Evolutionary conservation across 2,329 filamentous ascomycete species (phyloP).

Genomic region (Grosmannia huntii): DNA sequence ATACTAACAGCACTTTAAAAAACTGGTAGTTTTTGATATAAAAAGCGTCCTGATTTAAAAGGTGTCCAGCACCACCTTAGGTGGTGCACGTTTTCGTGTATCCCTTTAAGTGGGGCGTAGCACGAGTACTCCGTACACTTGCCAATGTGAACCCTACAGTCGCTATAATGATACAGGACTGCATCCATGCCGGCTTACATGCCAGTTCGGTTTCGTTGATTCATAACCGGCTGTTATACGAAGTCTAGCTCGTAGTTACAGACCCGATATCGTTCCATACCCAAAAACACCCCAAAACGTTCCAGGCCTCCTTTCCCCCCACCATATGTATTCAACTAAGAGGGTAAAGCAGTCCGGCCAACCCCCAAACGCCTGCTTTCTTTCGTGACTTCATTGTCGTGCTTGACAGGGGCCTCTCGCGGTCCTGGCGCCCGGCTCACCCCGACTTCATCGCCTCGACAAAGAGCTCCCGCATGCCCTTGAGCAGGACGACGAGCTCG

Average conservation of each 20-base stretch:
- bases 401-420: neutral
- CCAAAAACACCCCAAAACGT: neutral
- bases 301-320: neutral
- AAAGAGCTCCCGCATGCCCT: constrained; percentile 74
- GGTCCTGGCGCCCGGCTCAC: constrained; percentile 6
- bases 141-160: no score
- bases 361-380: neutral
- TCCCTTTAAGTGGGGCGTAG: no score
- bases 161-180: no score
- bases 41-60: no score
- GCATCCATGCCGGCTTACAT: no score
- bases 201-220: no score
- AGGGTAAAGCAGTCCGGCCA: neutral
- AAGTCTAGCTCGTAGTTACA: no score
- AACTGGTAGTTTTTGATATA: no score
- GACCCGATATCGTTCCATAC: neutral
- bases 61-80: no score
- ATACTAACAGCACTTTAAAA: no score
- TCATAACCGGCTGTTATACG: no score
- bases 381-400: neutral
- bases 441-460: constrained; percentile 49
- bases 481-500: constrained; percentile 59
- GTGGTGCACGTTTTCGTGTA: neutral
- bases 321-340: neutral
- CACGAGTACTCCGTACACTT: no score